Evolutionary conservation across 1,284 basidiomycete species (phyloP), one percentile per base, ranked within the genome.

Genomic region (Coniophora puteana): DNA sequence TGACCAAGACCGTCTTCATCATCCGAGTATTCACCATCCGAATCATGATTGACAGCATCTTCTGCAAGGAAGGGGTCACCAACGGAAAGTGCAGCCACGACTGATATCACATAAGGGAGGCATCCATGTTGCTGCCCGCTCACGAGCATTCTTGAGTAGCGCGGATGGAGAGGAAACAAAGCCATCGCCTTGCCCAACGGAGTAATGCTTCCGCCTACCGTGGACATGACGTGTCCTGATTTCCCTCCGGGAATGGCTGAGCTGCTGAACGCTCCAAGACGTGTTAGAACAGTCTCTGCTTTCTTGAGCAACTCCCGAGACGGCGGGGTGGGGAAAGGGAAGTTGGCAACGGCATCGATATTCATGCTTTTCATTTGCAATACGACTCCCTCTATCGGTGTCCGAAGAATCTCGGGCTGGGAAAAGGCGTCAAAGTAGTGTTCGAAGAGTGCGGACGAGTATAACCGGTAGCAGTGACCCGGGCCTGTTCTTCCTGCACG

Each of bases 341-440:
- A 99, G 65, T 98, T 97, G 53, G 90, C 76, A 17, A 99, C 93
- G 1, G 91, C 78, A 56, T 98, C 94, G 46, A 99, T 94, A 58
- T 97, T 93, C 94, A 99, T 98, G 59, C 84, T 86, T 73, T 99
- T 99, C 96, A 99, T 99, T 65, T 97, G 93, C 25, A 99, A 72
- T 10, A 99, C 92, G 18, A 99, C 83, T 1, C 94, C 94, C 55
- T 99, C 96, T 53, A 99, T 95, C 0, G 96, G 95, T 69, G 92
- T 94, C 21, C 95, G 85, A 32, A 94, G 73, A 47, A 99, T 96
- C 63, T 99, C 96, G 2, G 96, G 95, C 45, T 82, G 69, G 0
- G 90, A 78, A 63, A 96, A 96, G 44, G 82, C 67, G 21, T 86
- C 80, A 58, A 99, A 96, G 63, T 95, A 83, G 55, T 95, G 83